Conservation (phyloP, 2,329 filamentous ascomycete species). For the Furcasterigmium sp. region DNA sequence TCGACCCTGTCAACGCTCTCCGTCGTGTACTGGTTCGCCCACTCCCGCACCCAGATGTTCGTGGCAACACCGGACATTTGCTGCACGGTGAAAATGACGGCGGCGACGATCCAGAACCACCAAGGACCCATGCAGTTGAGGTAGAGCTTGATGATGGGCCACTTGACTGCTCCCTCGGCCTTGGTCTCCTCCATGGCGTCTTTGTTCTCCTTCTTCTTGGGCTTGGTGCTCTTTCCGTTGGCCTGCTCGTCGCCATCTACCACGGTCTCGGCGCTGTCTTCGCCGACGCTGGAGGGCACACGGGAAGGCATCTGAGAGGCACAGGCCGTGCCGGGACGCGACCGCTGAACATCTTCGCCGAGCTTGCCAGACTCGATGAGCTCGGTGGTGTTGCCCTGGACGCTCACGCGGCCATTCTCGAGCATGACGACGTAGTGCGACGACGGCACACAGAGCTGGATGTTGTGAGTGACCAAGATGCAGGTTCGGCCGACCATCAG, state of each 20-base stretch:
- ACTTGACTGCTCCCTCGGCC: slow-evolving; percentile 80
- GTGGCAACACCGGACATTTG: slow-evolving; percentile 83
- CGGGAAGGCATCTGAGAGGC: slow-evolving; percentile 73
- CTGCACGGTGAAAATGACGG: slow-evolving; percentile 71
- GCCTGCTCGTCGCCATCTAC: slow-evolving; percentile 43
- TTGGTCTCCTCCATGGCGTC: slow-evolving; percentile 69
- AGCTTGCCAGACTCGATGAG: slow-evolving; percentile 84
- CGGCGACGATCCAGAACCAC: slow-evolving; percentile 86
- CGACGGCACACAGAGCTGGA: slow-evolving; percentile 76
- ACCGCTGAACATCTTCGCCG: slow-evolving; percentile 76
- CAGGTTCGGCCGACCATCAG: slow-evolving; percentile 88
- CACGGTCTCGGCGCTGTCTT: slow-evolving; percentile 51
- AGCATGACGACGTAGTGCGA: slow-evolving; percentile 79
- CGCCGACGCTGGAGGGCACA: slow-evolving; percentile 69
- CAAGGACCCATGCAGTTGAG: slow-evolving; percentile 88
- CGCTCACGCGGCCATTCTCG: slow-evolving; percentile 75
- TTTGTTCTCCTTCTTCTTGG: slow-evolving; percentile 40
- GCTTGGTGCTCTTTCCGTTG: slow-evolving; percentile 41
- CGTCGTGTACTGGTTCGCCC: slow-evolving; percentile 81
- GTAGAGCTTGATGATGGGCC: slow-evolving; percentile 81
- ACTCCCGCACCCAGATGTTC: slow-evolving; percentile 91
- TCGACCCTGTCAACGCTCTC: slow-evolving; percentile 30
- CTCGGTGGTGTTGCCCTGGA: slow-evolving; percentile 71
- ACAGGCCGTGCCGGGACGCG: slow-evolving; percentile 62
- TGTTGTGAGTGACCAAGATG: slow-evolving; percentile 92